Conservation (phyloP, 331 rosid genomes). For the Pyracantha coccinea region DNA sequence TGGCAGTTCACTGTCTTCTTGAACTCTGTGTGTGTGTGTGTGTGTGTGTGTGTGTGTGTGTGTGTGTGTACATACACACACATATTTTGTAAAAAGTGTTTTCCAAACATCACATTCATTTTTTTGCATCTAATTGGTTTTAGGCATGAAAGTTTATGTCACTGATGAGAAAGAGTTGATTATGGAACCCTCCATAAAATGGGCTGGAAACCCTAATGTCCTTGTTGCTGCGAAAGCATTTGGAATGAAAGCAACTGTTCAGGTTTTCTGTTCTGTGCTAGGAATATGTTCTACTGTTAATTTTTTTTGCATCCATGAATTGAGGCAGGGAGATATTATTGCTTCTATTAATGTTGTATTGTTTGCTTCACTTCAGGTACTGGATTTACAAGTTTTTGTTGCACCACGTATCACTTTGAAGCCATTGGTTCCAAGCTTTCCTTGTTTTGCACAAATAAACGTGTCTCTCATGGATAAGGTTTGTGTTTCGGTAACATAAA, state of each 20-base stretch:
- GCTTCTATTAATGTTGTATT: conserved; percentile 7
- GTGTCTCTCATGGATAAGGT: conserved; percentile 97
- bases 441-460: conserved; percentile 74
- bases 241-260: conserved; percentile 85
- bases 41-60: background rate
- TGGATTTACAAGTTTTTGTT: conserved; percentile 77
- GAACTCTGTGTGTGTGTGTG: background rate
- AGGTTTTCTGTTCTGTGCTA: conserved; percentile 33
- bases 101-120: background rate
- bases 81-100: background rate
- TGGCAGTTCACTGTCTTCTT: background rate
- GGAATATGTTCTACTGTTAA: background rate
- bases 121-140: conserved; percentile 4
- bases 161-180: conserved; percentile 96
- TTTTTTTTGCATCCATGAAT: background rate
- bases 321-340: background rate
- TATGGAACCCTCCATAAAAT: conserved; percentile 83
- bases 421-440: conserved; percentile 97
- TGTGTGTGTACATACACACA: background rate
- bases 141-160: conserved; percentile 79
- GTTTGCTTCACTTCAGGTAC: conserved; percentile 41
- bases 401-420: conserved; percentile 79
- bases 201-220: conserved; percentile 94
- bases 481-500: conserved; percentile 15
- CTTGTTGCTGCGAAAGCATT: conserved; percentile 67